Evolutionary conservation across 805 yeast genomes (phyloP), one percentile per base, ranked within the genome.

Genomic region (Candida bentonensis): DNA sequence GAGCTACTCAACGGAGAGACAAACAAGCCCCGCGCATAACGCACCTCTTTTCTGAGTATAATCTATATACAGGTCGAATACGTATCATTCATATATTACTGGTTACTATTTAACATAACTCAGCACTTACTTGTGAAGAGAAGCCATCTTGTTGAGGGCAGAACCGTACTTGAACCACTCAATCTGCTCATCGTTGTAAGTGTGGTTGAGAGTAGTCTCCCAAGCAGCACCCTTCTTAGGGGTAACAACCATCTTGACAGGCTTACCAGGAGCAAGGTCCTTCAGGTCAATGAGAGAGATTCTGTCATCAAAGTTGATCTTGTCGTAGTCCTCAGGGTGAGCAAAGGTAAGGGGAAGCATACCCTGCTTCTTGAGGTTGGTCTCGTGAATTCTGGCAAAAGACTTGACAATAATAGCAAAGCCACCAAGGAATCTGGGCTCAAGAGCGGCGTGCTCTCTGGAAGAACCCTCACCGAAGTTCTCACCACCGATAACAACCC

Each of bases 381-480:
- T 89, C 78, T 89, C 98, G 74, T 89, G 98, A 62, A 89, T 92
- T 74, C 97, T 85, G 55, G 97, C 97, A 66, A 92, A 92, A 41
- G 96, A 88, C 72, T 86, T 89, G 67, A 96, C 86, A 63, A 89
- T 84, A 70, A 89, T 89, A 58, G 96, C 96, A 64, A 84, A 86
- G 61, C 94, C 97, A 76, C 96, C 96, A 65, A 89, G 77, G 88
- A 71, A 92, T 76, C 98, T 84, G 74, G 98, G 98, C 78, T 88
- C 96, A 66, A 89, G 78, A 58, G 98, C 98, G 64, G 97, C 98
- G 68, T 89, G 98, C 74, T 89, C 98, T 78, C 98, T 86, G 59
- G 97, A 89, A 51, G 96, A 88, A 74, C 98, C 98, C 76, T 89
- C 98, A 76, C 98, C 98, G 62, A 88, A 85, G 76, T 89, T 89